These are phyloP conservation scores for Exophiala calicioides DNA, from an alignment of 2,329 filamentous ascomycete genomes.

Conservation along the genomic window DNA sequence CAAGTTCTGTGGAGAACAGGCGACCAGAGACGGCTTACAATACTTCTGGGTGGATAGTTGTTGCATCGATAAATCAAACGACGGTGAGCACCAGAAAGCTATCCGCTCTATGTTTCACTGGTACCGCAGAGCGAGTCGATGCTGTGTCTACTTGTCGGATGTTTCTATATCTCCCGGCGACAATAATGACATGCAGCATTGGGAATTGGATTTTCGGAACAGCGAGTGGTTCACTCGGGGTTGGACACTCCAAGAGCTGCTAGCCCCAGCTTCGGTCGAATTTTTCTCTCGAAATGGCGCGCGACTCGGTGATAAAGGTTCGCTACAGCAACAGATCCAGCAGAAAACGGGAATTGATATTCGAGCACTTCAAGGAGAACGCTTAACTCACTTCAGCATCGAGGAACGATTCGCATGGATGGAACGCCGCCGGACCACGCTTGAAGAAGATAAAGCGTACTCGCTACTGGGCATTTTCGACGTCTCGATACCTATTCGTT, in stretches of 20 bases:
- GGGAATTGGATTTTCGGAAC: background rate
- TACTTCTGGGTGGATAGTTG: too few species aligned
- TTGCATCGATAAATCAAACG: too few species aligned
- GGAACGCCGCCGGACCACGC: constrained; percentile 27
- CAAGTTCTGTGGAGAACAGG: too few species aligned
- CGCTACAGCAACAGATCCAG: constrained; percentile 2
- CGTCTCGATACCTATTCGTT: too few species aligned
- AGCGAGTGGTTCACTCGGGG: too few species aligned
- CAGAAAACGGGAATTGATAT: constrained; percentile 17
- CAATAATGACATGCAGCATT: background rate
- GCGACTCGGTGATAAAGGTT: constrained; percentile 24
- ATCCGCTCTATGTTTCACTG: too few species aligned
- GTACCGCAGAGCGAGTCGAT: too few species aligned
- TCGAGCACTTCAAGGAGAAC: background rate
- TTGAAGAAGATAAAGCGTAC: constrained; percentile 34
- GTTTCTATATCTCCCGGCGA: background rate
- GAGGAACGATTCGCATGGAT: constrained; percentile 4
- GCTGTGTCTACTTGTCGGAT: too few species aligned
- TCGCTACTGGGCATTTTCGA: constrained; percentile 33
- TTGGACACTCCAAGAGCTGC: too few species aligned
- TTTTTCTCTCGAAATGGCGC: constrained; percentile 29
- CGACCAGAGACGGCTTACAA: too few species aligned
- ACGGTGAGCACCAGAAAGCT: too few species aligned
- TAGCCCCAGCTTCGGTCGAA: constrained; percentile 31
- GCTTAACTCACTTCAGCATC: constrained; percentile 14